Conservation (phyloP, 1,284 basidiomycete species). For the Cystobasidiaceae sp. region DNA sequence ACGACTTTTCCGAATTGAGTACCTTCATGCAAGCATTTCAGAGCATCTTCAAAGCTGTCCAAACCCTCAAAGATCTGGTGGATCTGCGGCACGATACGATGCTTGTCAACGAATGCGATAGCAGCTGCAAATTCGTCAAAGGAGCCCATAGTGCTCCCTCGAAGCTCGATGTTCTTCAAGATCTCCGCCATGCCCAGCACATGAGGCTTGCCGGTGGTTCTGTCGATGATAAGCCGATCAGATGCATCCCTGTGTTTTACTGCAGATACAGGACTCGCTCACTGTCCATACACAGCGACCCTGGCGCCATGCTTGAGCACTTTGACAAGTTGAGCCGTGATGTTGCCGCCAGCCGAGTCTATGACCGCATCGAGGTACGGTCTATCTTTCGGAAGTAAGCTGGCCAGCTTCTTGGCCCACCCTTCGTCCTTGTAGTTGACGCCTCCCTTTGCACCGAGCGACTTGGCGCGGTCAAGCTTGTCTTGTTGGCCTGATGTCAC, state of each 20-base stretch:
- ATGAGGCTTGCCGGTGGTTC: conserved; percentile 61
- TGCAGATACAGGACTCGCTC: conserved; percentile 53
- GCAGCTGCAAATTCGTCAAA: conserved; percentile 65
- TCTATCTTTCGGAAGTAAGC: conserved; percentile 52
- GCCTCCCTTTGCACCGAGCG: conserved; percentile 70
- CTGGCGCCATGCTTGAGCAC: conserved; percentile 63
- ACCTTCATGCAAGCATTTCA: conserved; percentile 58
- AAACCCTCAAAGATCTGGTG: conserved; percentile 68
- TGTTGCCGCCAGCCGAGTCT: conserved; percentile 73
- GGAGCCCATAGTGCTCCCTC: conserved; percentile 77
- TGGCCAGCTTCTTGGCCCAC: conserved; percentile 60
- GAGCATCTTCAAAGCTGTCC: conserved; percentile 63
- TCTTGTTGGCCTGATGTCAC: conserved; percentile 69
- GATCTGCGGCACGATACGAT: conserved; percentile 66
- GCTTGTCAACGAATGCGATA: conserved; percentile 62
- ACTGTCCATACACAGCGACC: conserved; percentile 29
- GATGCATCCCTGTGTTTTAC: conserved; percentile 51
- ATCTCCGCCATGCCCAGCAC: conserved; percentile 73
- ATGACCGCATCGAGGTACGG: conserved; percentile 63
- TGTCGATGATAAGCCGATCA: conserved; percentile 45
- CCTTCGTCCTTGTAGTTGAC: conserved; percentile 66
- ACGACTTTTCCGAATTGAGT: conserved; percentile 73
- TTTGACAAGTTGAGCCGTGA: conserved; percentile 57
- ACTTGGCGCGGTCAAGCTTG: conserved; percentile 62
- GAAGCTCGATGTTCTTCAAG: conserved; percentile 66